Percentiles rank a stretch among this genome's conserved stretches.
Evolutionary conservation across 441 rosid species (phyloP).

Genomic region (Croton setiger): DNA sequence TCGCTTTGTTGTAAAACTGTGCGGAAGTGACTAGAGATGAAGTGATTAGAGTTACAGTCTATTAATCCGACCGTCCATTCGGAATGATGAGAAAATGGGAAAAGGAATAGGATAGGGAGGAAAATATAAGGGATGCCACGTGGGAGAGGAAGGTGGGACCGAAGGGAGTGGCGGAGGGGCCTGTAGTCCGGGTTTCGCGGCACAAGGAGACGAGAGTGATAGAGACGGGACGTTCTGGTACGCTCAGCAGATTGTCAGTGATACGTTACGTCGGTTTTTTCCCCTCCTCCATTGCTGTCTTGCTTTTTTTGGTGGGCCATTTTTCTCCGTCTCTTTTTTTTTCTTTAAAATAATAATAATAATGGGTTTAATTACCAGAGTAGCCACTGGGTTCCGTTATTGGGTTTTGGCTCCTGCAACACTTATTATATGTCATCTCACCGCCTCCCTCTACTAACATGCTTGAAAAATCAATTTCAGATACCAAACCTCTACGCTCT

Average conservation of each 20-base stretch:
- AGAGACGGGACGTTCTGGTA: constrained; percentile 37
- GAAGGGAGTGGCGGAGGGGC: constrained; percentile 24
- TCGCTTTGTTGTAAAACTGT: constrained; percentile 3
- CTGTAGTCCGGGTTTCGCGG: constrained; percentile 66
- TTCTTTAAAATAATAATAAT: too few species aligned
- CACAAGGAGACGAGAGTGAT: constrained; percentile 38
- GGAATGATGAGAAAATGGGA: neutral
- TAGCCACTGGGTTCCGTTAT: too few species aligned
- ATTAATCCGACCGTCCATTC: constrained; percentile 6
- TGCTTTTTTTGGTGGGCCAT: neutral
- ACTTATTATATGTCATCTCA: too few species aligned
- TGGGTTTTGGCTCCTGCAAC: too few species aligned
- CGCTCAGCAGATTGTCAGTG: constrained; percentile 34
- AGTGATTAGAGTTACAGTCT: constrained; percentile 2
- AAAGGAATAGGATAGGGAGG: too few species aligned
- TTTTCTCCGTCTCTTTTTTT: neutral
- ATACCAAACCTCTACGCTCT: too few species aligned
- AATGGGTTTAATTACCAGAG: too few species aligned
- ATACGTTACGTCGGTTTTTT: constrained; percentile 39
- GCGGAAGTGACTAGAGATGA: constrained; percentile 5
- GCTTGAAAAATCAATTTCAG: too few species aligned
- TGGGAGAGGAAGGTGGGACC: constrained; percentile 2
- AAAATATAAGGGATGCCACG: constrained; percentile 21
- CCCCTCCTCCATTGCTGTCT: neutral
- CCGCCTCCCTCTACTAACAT: too few species aligned